These are phyloP conservation scores for Nepenthes alata DNA, from an alignment of 179 eudicot genomes.

Conservation along the genomic window DNA sequence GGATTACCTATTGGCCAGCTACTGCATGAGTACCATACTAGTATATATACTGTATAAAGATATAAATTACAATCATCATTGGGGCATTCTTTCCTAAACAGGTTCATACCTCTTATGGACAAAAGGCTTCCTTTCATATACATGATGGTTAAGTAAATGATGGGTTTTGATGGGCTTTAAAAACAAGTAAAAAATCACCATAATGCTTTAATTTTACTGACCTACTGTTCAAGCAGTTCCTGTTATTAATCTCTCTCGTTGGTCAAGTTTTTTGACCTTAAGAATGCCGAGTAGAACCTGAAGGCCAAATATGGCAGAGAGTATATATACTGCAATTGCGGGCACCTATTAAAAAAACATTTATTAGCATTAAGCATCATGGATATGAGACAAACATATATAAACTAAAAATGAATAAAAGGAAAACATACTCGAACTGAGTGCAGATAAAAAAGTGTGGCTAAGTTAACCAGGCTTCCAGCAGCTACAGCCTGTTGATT, in stretches of 20 bases:
- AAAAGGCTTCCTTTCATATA: no score
- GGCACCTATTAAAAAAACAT: constrained; percentile 35
- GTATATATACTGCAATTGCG: constrained; percentile 45
- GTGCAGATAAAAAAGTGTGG: constrained; percentile 60
- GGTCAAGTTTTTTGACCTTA: constrained; percentile 72
- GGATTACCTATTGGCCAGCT: no score
- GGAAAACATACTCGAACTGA: constrained; percentile 48
- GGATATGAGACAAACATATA: not conserved
- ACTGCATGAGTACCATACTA: no score
- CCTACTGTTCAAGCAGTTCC: constrained; percentile 76
- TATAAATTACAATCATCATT: no score
- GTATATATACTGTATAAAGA: no score
- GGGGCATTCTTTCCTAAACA: no score
- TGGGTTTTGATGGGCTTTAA: not conserved
- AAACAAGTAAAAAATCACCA: constrained; percentile 1
- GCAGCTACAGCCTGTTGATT: constrained; percentile 60
- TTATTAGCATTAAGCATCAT: not conserved
- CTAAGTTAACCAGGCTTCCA: constrained; percentile 81
- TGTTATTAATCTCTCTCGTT: constrained; percentile 73
- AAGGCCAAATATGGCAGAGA: constrained; percentile 68
- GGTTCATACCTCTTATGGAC: no score
- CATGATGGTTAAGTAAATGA: no score
- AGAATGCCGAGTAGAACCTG: constrained; percentile 73
- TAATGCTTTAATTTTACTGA: constrained; percentile 14
- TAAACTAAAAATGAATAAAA: constrained; percentile 1